Evolutionary conservation across 768 basidiomycete species (phyloP), one percentile per base, ranked within the genome.

Genomic region (Strobilomyces dryophilus): DNA sequence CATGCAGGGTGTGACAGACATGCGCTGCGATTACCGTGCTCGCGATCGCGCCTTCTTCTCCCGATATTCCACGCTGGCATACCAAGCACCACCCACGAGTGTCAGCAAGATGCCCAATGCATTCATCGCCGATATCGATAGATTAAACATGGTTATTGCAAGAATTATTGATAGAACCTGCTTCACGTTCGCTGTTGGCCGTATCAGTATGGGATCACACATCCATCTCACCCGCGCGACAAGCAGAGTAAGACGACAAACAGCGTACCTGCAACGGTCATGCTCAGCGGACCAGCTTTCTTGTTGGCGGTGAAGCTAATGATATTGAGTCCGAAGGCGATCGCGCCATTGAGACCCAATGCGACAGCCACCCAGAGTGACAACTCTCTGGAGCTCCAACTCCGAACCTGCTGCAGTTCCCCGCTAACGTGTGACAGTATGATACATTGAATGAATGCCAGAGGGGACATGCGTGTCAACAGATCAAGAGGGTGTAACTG

Each of bases 271-370:
- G 92, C 90, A 44, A 95, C 92, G 10, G 88, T 91, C 89, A 95
- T 95, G 44, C 86, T 88, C 57, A 95, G 66, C 12, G 93, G 85
- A 2, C 94, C 93, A 0, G 92, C 85, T 65, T 88, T 85, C 70
- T 87, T 86, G 73, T 98, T 99, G n/a, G 97, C 91, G 37, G 89
- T 90, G 65, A 99, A 97, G 66, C 88, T 91, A 52, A 97, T 90
- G 3, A 98, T 83, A 61, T 98, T 99, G 47, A 99, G 75, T 14
- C 84, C 87, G 64, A 97, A 98, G 4, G 97, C 97, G 62, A 98
- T 83, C 14, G 76, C 66, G 0, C 94, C 95, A 61, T 98, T 99
- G 34, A 87, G 62, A 5, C 82, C 57, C 42, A 98, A 70, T 7
- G 84, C 81, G 2, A 77, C 53, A 2, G 79, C 71, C 53, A 77